Evolutionary conservation across 2,329 filamentous ascomycete species (phyloP), one percentile per base, ranked within the genome.

Genomic region (Pestalotiopsis sp.): DNA sequence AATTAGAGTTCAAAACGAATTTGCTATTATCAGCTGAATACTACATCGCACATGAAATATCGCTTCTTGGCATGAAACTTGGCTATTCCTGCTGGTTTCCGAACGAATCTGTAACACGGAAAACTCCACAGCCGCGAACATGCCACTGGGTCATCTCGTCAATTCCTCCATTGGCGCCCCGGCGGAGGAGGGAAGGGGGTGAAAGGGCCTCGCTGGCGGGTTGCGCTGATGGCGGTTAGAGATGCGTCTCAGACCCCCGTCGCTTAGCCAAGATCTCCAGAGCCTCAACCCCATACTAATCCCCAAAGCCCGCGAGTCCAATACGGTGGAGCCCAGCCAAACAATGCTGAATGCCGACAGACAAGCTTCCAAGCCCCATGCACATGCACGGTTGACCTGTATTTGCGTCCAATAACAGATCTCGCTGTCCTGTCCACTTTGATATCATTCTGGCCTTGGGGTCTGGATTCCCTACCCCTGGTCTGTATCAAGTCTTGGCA

Each of bases 231-330:
- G 23, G 66, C 66, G 67, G 75, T 76, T 73, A 73, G 75, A 77
- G 73, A 73, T 41, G 61, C 71, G 76, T 78, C 75, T 78, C 76
- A 74, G 59, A 73, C 75, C 76, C 76, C 70, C 70, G 75, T 67
- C 70, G 12, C 52, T 67, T 65, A 25, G 70, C 65, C 60, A 69
- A 66, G 68, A 69, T 71, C 67, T 71, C 69, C 66, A 55, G 36
- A 67, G 49, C 64, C 67, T 58, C 64, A 59, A 68, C 67, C 49
- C 64, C 64, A 69, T 57, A 25, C 25, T 52, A 17, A 52, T 23
- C 31, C 59, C 31, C 27, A 13, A 27, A 52, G 39, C 62, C 38
- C 41, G 36, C 62, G 62, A 49, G n/a, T 55, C 45, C 25, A 36
- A 45, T 41, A 52, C 55, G 45, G 23, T 66, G 38, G 17, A 36